phyloP scores from a whole-genome alignment of 2,329 filamentous ascomycete genomes.

The Fusarium devonianum region DNA sequence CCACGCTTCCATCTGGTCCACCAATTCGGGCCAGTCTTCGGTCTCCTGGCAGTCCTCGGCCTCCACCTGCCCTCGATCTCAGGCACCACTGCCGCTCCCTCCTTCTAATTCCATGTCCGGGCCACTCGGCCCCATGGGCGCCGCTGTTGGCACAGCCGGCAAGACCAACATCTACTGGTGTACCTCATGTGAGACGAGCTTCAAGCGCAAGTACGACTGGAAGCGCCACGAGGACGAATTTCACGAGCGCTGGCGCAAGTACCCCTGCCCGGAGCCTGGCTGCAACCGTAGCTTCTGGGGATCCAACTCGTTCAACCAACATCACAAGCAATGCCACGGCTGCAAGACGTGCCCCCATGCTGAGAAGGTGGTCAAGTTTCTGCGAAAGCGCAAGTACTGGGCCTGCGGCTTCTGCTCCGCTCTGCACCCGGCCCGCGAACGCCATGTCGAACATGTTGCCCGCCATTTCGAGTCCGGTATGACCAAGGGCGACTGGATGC shows the following conservation, averaged over 20 bases:
- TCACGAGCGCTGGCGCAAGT: slow-evolving; percentile 72
- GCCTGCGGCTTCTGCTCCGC: slow-evolving; percentile 73
- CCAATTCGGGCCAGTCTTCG: slow-evolving; percentile 49
- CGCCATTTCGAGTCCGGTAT: slow-evolving; percentile 70
- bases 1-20: slow-evolving; percentile 57
- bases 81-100: slow-evolving; percentile 49
- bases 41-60: slow-evolving; percentile 50
- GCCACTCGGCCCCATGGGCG: slow-evolving; percentile 40
- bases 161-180: slow-evolving; percentile 63
- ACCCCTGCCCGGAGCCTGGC: slow-evolving; percentile 67
- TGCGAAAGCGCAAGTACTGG: slow-evolving; percentile 71
- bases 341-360: slow-evolving; percentile 72
- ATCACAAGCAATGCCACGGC: slow-evolving; percentile 70
- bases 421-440: slow-evolving; percentile 68
- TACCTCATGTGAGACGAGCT: slow-evolving; percentile 68
- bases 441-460: slow-evolving; percentile 72
- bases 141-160: slow-evolving; percentile 39
- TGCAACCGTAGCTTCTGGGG: slow-evolving; percentile 74
- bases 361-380: slow-evolving; percentile 68
- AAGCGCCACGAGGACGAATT: slow-evolving; percentile 75
- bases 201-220: slow-evolving; percentile 74
- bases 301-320: slow-evolving; percentile 72
- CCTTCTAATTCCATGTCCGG: slow-evolving; percentile 46
- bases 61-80: slow-evolving; percentile 45
- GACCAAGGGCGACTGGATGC: slow-evolving; percentile 72